phyloP scores from a whole-genome alignment of 257 asterid species.

The Solanum arcanum region DNA sequence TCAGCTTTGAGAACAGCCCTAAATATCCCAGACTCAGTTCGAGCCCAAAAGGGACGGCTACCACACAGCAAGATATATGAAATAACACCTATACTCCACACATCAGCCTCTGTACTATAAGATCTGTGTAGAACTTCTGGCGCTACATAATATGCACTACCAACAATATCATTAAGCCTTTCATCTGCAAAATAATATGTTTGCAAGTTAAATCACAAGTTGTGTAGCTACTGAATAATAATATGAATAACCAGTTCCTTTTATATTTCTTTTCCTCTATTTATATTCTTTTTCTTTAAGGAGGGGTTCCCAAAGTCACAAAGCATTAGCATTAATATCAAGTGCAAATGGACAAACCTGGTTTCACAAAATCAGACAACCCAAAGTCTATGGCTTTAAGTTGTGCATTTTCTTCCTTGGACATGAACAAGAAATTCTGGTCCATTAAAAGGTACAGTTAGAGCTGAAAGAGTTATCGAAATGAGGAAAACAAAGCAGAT shows the following conservation, averaged over 20 bases:
- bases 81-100: conserved; percentile 90
- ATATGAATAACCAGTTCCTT: not conserved
- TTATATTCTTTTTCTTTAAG: not conserved
- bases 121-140: conserved; percentile 92
- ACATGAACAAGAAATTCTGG: conserved; percentile 17
- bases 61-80: conserved; percentile 74
- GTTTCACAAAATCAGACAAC: conserved; percentile 16
- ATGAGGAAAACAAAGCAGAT: not conserved
- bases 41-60: conserved; percentile 94
- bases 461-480: not conserved
- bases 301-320: not conserved
- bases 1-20: conserved; percentile 90
- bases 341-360: conserved; percentile 11
- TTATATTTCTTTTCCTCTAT: not conserved
- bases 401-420: conserved; percentile 10
- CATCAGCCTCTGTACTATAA: conserved; percentile 87
- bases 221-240: not conserved
- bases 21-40: conserved; percentile 86
- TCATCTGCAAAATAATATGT: conserved; percentile 41
- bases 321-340: not conserved
- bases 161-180: conserved; percentile 93
- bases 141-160: conserved; percentile 95
- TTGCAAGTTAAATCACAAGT: not conserved
- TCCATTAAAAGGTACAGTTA: conserved; percentile 27
- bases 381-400: conserved; percentile 19